Conservation (phyloP, 2,329 filamentous ascomycete species). For the Phyllosticta capitalensis region DNA sequence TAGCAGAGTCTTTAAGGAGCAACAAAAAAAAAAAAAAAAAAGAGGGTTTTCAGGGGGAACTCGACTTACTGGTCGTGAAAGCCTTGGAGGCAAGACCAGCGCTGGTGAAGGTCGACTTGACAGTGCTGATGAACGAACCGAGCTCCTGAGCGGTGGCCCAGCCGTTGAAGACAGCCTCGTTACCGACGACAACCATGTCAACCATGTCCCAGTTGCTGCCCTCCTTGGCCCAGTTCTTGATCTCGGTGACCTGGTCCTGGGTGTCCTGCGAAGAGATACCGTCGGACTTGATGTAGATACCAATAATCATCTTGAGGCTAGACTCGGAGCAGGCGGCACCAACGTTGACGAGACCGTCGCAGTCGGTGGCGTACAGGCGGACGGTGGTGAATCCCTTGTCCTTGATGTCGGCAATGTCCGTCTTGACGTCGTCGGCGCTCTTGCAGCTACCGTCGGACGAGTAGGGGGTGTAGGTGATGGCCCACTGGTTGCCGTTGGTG, state of each 20-base stretch:
- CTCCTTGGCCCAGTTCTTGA: slow-evolving; percentile 65
- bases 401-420: slow-evolving; percentile 35
- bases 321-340: slow-evolving; percentile 56
- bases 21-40: too few species aligned
- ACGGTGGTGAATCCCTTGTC: slow-evolving; percentile 50
- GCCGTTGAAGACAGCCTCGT: slow-evolving; percentile 77
- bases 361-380: slow-evolving; percentile 90
- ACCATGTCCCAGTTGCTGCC: slow-evolving; percentile 63
- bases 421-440: slow-evolving; percentile 26
- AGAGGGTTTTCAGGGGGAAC: slow-evolving; percentile 16
- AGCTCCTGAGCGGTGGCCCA: slow-evolving; percentile 58
- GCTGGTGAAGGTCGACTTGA: slow-evolving; percentile 51
- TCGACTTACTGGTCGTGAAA: slow-evolving; percentile 65
- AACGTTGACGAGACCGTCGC: slow-evolving; percentile 67
- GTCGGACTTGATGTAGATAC: slow-evolving; percentile 68
- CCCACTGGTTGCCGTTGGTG: slow-evolving; percentile 38
- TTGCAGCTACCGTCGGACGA: slow-evolving; percentile 35
- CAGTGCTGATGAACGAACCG: slow-evolving; percentile 56
- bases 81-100: slow-evolving; percentile 55
- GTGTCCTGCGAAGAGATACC: slow-evolving; percentile 48
- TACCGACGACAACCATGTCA: slow-evolving; percentile 75
- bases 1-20: too few species aligned
- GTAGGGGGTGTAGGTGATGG: slow-evolving; percentile 43
- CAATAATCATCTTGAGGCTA: slow-evolving; percentile 72
- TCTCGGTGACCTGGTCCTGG: slow-evolving; percentile 61